These are phyloP conservation scores for Thermothielavioides terrestris DNA, from an alignment of 495 filamentous ascomycete species.

Conservation along the genomic window DNA sequence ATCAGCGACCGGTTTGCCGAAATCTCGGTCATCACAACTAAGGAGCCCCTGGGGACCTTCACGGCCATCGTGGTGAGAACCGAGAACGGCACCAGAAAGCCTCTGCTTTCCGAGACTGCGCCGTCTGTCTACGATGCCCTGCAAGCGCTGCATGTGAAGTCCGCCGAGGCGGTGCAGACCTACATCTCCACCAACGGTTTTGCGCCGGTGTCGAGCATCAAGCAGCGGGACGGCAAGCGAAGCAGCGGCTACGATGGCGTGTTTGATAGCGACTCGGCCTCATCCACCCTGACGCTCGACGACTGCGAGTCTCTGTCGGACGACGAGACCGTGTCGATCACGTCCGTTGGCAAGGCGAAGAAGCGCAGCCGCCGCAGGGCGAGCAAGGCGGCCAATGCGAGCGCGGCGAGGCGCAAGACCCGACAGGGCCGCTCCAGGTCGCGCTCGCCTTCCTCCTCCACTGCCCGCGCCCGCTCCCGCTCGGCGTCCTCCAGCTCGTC, in stretches of 20 bases:
- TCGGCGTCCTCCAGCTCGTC: conserved; percentile 19
- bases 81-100: conserved; percentile 22
- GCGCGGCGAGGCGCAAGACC: neutral
- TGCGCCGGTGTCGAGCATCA: conserved; percentile 13
- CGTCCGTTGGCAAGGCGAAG: conserved; percentile 3
- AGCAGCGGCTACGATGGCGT: conserved; percentile 11
- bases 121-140: conserved; percentile 14
- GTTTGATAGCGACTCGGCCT: conserved; percentile 16
- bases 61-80: conserved; percentile 27
- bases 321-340: conserved; percentile 19
- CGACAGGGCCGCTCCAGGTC: conserved; percentile 14
- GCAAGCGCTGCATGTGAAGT: conserved; percentile 27
- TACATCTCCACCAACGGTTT: conserved; percentile 33
- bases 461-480: conserved; percentile 7
- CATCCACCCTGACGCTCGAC: conserved; percentile 22
- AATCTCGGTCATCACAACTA: conserved; percentile 35
- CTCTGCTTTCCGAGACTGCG: conserved; percentile 23
- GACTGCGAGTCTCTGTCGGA: conserved; percentile 28
- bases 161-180: conserved; percentile 31
- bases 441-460: conserved; percentile 13
- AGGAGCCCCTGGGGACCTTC: conserved; percentile 24
- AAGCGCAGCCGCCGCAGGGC: conserved; percentile 1
- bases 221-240: conserved; percentile 3
- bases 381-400: neutral
- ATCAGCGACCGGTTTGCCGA: conserved; percentile 19